Percentiles rank a stretch among this genome's conserved stretches.
phyloP scores from a whole-genome alignment of 2,329 filamentous ascomycete genomes.

The Aspergillus puulaauensis region DNA sequence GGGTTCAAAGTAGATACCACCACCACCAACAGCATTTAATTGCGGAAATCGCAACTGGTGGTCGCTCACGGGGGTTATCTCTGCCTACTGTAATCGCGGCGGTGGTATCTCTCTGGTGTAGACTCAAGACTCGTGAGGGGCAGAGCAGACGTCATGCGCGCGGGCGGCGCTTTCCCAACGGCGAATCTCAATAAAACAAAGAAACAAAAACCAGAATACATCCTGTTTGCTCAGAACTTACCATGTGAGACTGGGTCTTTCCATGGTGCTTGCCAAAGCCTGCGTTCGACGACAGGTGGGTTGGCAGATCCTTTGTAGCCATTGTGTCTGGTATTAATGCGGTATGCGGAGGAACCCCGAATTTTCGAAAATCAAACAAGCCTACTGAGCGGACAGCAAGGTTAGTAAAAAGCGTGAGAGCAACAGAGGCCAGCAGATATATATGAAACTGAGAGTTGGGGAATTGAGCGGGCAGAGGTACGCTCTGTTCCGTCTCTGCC shows the following conservation, averaged over 20 bases:
- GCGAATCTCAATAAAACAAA: background rate
- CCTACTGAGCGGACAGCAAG: background rate
- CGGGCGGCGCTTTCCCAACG: background rate
- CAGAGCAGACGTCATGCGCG: slow-evolving; percentile 4
- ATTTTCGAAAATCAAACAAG: background rate
- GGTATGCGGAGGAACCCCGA: background rate
- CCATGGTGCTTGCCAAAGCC: slow-evolving; percentile 52
- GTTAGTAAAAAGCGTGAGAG: background rate
- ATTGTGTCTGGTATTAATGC: slow-evolving; percentile 47
- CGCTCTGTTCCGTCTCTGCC: background rate
- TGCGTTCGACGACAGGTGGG: slow-evolving; percentile 61
- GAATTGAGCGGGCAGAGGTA: background rate
- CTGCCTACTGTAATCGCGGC: background rate
- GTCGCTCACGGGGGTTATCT: background rate
- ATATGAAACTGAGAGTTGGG: background rate
- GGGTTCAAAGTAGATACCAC: background rate
- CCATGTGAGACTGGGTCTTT: slow-evolving; percentile 57
- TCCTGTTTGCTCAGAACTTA: slow-evolving; percentile 35
- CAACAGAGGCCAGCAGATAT: background rate
- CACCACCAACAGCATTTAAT: background rate
- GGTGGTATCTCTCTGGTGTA: no score
- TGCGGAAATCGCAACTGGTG: background rate
- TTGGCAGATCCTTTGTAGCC: slow-evolving; percentile 76
- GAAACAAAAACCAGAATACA: background rate
- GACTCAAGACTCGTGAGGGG: background rate